Conservation (phyloP, 2,329 filamentous ascomycete species). For the Hymenoscyphus fructigenus region DNA sequence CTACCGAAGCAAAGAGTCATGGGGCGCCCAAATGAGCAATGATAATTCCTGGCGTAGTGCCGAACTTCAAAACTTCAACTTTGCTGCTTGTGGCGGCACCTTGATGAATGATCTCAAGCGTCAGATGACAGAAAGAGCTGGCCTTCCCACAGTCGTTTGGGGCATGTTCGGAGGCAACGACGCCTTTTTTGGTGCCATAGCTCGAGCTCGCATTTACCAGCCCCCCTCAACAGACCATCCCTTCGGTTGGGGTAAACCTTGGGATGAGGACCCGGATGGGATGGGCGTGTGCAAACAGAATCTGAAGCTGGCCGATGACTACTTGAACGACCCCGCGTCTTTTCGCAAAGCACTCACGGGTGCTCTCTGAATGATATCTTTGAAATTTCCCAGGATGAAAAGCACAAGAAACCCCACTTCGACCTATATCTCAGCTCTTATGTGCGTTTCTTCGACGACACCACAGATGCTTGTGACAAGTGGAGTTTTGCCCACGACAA, state of each 20-base stretch:
- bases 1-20: slow-evolving; percentile 8
- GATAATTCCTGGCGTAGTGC: slow-evolving; percentile 1
- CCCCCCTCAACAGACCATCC: neutral
- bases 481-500: slow-evolving; percentile 7
- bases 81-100: slow-evolving; percentile 11
- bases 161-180: slow-evolving; percentile 11
- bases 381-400: no score
- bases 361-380: no score
- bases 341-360: no score
- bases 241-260: neutral
- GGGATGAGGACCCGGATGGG: no score
- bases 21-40: slow-evolving; percentile 3
- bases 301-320: no score
- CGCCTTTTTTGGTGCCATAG: slow-evolving; percentile 7
- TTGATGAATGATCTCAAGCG: slow-evolving; percentile 10
- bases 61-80: slow-evolving; percentile 3
- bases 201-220: slow-evolving; percentile 8
- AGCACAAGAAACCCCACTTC: neutral
- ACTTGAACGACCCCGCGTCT: no score
- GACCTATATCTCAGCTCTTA: slow-evolving; percentile 3
- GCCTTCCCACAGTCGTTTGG: neutral
- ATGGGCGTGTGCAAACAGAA: no score
- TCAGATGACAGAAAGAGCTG: slow-evolving; percentile 11
- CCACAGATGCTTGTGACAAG: slow-evolving; percentile 5
- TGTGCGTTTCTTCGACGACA: slow-evolving; percentile 6